phyloP scores from a whole-genome alignment of 768 basidiomycete genomes.

The Phanerochaete sordida region DNA sequence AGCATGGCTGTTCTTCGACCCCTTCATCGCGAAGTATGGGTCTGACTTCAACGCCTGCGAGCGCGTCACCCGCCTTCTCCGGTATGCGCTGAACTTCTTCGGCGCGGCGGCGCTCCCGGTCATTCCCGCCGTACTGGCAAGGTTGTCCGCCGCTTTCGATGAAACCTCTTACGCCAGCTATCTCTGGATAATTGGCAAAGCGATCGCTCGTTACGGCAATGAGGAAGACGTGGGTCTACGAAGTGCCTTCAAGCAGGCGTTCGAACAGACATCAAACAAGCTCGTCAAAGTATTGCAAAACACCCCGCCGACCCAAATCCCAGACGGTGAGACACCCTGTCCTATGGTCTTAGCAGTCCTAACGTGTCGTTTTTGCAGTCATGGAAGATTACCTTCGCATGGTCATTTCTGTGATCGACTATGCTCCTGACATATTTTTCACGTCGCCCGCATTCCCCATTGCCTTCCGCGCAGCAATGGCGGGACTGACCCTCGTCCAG shows the following conservation, averaged over 20 bases:
- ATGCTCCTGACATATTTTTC: conserved; percentile 75
- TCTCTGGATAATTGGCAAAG: conserved; percentile 91
- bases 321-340: conserved; percentile 69
- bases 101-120: conserved; percentile 61
- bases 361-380: conserved; percentile 47
- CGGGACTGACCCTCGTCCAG: conserved; percentile 78
- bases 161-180: conserved; percentile 80
- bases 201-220: conserved; percentile 73
- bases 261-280: conserved; percentile 74
- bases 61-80: conserved; percentile 76
- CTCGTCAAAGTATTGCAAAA: conserved; percentile 63
- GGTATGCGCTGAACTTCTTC: conserved; percentile 83
- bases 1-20: conserved; percentile 81
- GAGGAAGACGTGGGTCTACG: conserved; percentile 56
- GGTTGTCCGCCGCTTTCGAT: conserved; percentile 80
- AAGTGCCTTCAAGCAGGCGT: conserved; percentile 55
- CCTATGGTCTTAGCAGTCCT: neutral
- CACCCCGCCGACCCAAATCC: conserved; percentile 69
- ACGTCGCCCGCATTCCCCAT: conserved; percentile 72
- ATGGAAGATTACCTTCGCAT: conserved; percentile 93
- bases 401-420: conserved; percentile 62
- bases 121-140: conserved; percentile 63
- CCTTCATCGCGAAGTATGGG: conserved; percentile 76
- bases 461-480: conserved; percentile 73
- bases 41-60: conserved; percentile 76